Evolutionary conservation across 805 yeast genomes (phyloP), one percentile per base, ranked within the genome.

Genomic region (Candida vaughaniae): DNA sequence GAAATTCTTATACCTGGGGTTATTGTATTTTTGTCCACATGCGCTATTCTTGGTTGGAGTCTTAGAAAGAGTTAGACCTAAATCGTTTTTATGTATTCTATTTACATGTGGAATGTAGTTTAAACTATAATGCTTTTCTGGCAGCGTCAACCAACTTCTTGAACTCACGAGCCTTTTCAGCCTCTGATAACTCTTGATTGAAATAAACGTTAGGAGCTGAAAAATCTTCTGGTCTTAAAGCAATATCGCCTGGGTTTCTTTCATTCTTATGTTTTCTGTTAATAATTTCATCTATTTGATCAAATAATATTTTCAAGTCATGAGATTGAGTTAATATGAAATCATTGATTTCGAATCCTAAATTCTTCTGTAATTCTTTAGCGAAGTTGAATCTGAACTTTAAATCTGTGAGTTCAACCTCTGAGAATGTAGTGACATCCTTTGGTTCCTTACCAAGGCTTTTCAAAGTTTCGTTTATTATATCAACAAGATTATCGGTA

Each of bases 221-320:
- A 51, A 78, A 84, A 30, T 76, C 80, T 19, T 66, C 68, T 6
- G 66, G 56, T 39, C 77, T 65, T 47, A 86, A 66, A 43, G 80
- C 78, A 38, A 86, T 76, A 19, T 87, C 91, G 50, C 83, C 76
- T n/a, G 93, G 89, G 51, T 80, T 76, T 54, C 80, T 73, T 53
- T 83, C 89, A 49, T 75, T 76, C 46, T 64, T 72, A 53, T 64
- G 63, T 48, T 70, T 65, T 14, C 52, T 47, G 16, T 71, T 69
- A 17, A 72, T 63, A n/a, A 71, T 54, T 38, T 60, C 43, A 7
- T 48, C 36, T 32, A 77, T 58, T 36, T 69, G 70, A 0, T 48
- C 38, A 38, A 60, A 58, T 25, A 82, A 62, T 25, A 57, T 60
- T 2, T 43, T 55, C 16, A 73, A 60, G 10, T 63, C 57, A 42